A percentile compares a stretch with the other conserved stretches of the same genome.
These are phyloP conservation scores for Xylaria sp. DNA, from an alignment of 2,329 filamentous ascomycete species.

Conservation along the genomic window DNA sequence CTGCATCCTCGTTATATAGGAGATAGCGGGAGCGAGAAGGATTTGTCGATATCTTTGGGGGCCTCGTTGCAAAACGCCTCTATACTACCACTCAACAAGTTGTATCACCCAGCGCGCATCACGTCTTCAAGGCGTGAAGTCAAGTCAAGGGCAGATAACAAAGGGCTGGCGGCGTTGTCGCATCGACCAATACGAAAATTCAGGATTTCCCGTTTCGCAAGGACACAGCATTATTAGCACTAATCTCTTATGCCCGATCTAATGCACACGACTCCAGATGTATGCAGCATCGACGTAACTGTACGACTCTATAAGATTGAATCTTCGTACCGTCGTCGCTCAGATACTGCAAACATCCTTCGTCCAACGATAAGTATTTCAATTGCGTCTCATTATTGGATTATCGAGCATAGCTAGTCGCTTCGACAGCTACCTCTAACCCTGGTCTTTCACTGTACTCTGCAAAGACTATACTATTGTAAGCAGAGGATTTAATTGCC, in stretches of 20 bases:
- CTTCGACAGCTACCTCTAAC: too few species aligned
- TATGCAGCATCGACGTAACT: not conserved
- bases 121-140: not conserved
- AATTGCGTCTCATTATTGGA: not conserved
- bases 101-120: not conserved
- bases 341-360: not conserved
- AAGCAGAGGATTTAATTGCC: too few species aligned
- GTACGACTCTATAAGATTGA: not conserved
- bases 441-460: too few species aligned
- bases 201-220: not conserved
- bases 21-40: too few species aligned
- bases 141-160: not conserved
- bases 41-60: not conserved
- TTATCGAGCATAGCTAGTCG: too few species aligned
- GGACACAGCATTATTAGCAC: conserved; percentile 1
- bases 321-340: not conserved
- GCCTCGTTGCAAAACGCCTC: not conserved
- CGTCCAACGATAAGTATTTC: not conserved
- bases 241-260: conserved; percentile 15
- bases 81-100: not conserved
- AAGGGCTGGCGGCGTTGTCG: not conserved
- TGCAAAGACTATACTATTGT: not conserved
- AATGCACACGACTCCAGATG: not conserved
- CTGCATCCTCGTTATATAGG: not conserved
- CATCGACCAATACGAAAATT: not conserved